These are phyloP conservation scores for Gossypium anomalum DNA, from an alignment of 345 rosid genomes.

Conservation along the genomic window DNA sequence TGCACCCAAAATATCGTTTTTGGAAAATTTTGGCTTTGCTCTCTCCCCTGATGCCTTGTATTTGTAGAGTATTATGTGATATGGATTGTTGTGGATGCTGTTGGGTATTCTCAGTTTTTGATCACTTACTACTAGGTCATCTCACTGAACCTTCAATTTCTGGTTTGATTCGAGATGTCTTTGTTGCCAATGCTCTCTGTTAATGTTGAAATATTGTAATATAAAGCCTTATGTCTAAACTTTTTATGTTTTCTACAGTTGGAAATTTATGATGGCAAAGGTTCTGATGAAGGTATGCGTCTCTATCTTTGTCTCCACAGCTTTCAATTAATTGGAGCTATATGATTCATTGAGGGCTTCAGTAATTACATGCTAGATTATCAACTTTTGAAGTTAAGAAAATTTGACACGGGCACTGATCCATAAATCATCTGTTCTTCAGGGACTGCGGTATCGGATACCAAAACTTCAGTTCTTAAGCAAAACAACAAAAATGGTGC, in stretches of 20 bases:
- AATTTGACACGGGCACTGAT: background rate
- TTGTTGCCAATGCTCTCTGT: background rate
- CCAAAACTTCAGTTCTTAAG: slow-evolving; percentile 22
- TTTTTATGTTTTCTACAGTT: slow-evolving; percentile 48
- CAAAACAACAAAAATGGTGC: slow-evolving; percentile 41
- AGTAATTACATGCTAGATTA: background rate
- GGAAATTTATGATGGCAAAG: slow-evolving; percentile 77
- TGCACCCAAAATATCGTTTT: no score
- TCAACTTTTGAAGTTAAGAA: background rate
- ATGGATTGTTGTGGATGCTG: background rate
- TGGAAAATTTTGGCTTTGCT: no score
- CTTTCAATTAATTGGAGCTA: background rate
- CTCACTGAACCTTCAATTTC: background rate
- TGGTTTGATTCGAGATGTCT: background rate
- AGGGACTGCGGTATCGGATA: slow-evolving; percentile 45
- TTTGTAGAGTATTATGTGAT: background rate
- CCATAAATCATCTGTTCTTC: slow-evolving; percentile 13
- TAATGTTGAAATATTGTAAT: background rate
- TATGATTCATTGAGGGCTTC: background rate
- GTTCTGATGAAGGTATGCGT: slow-evolving; percentile 59
- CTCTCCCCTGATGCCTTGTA: no score
- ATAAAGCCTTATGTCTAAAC: background rate
- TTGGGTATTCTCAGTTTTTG: background rate
- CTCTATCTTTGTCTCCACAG: background rate
- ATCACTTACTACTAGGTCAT: no score